Base-by-base conservation (phyloP, 768 basidiomycete genomes). In the Austroboletus eburneus region DNA sequence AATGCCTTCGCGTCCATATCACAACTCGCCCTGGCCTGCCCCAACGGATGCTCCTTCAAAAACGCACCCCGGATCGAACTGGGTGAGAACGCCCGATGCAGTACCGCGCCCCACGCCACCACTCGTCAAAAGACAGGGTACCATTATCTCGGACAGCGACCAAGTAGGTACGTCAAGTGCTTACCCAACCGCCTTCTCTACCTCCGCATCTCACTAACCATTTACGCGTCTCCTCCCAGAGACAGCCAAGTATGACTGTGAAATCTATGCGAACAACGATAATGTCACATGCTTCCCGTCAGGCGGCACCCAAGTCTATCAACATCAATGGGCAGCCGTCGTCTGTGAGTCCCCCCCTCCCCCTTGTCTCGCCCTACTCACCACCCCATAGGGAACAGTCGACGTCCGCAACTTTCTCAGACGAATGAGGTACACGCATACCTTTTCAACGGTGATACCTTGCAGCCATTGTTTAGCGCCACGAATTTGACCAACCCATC, bases 251-350 rank as follows among this genome's bases (percentile, higher is more conserved):
- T 35, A 29, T 6, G 39, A 72, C 46, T 89, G 87, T 58, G 57
- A 83, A 59, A 23, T 77, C 39, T 59, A 65, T 49, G 80, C 83
- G 20, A 80, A 80, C 51, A 93, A 93, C 69, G 65, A 78, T 39
- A 71, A 89, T 50, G 74, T 83, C 35, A 87, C 90, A 8, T 94
- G 92, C 63, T 92, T 75, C 61, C 92, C 92, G 9, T 72, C 70
- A 0, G 40, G 65, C 8, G 67, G 74, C 47, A 78, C 78, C 18
- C 50, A 70, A 21, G 71, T 93, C 50, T 65, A 75, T n/a, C 91
- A 95, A 66, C 77, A 85, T 58, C 66, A 86, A 40, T 89, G 79
- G 74, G 79, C 82, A 4, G 76, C 81, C 30, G 83, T 91, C 60
- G 80, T 91, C 59, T 93, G 91, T 89, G 60, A 33, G 32, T 33